Base-by-base conservation (phyloP, 257 asterid species). In the Anisodus tanguticus region DNA sequence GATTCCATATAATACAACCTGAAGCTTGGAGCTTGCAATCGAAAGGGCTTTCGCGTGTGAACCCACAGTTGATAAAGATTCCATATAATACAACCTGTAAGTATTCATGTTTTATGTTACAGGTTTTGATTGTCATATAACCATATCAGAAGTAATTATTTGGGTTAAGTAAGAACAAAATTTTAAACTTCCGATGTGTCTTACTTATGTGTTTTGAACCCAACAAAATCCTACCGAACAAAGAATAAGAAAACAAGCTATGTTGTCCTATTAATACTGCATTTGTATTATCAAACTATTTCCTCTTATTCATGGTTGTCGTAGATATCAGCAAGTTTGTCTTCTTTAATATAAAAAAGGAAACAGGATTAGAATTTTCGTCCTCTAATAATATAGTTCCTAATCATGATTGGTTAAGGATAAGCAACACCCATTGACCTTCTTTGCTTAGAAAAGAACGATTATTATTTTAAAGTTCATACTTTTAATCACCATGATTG, bases 211-310 rank as follows among this genome's bases (percentile, higher is more conserved):
- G 26, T 22, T 22, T 22, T 22, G 0, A 22, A 22, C 26, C 26
- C 26, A 22, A 22, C 26, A 22, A 22, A 22, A 22, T 0, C 26
- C 0, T 22, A 22, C 26, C 26, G 26, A 22, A 31, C 35, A 68
- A 15, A 22, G 17, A 74, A 5, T 5, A 76, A 76, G 64, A 15
- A 76, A 76, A 76, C 81, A 26, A 74, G 22, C 13, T 3, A 22
- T 49, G 15, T 13, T 26, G 63, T 26, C 63, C 22, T 51, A 26
- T 26, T 53, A 76, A 51, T 76, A 51, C 47, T 47, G 59, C n/a
- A 72, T 74, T 74, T 74, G 43, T 22, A 74, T 22, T 51, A 74
- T 74, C 60, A 74, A 74, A 74, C 12, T 49, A 72, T 71, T 19
- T 72, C 58, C n/a, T 72, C 39, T 31, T 45, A 72, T 49, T 74